Conservation (phyloP, 2,329 filamentous ascomycete genomes). For the Ceratocystis cubensis region DNA sequence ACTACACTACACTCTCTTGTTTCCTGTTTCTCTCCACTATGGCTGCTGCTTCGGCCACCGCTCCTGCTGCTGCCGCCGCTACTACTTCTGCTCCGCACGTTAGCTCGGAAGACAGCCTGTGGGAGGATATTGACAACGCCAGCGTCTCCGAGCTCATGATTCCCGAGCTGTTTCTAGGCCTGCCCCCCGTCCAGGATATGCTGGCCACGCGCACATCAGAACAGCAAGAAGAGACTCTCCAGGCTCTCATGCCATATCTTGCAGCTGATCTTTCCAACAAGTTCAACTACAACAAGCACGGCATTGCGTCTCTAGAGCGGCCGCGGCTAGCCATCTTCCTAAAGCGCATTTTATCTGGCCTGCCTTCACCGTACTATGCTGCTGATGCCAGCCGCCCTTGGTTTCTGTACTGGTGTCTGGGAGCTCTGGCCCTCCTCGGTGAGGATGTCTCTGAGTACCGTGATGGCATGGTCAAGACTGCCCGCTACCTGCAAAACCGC, state of each 20-base stretch:
- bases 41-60: neutral
- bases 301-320: slow-evolving; percentile 62
- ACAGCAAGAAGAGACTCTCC: slow-evolving; percentile 55
- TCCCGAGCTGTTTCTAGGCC: slow-evolving; percentile 44
- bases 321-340: slow-evolving; percentile 50
- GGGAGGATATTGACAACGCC: slow-evolving; percentile 20
- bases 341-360: slow-evolving; percentile 42
- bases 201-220: slow-evolving; percentile 56
- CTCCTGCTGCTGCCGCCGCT: neutral
- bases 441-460: slow-evolving; percentile 59
- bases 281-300: slow-evolving; percentile 53
- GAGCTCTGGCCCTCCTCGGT: slow-evolving; percentile 61
- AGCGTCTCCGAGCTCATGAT: slow-evolving; percentile 25
- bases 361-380: slow-evolving; percentile 57
- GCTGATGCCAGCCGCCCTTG: slow-evolving; percentile 84
- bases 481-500: slow-evolving; percentile 67
- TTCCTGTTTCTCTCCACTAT: neutral
- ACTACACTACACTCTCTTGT: neutral
- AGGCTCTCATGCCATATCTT: slow-evolving; percentile 58
- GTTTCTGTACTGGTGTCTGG: slow-evolving; percentile 87
- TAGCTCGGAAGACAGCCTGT: slow-evolving; percentile 10
- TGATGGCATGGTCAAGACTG: slow-evolving; percentile 58
- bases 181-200: slow-evolving; percentile 51
- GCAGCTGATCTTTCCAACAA: slow-evolving; percentile 30
- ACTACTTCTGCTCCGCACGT: neutral